A percentile compares a stretch with the other conserved stretches of the same genome.
Conservation (phyloP, 768 basidiomycete species). For the Mycena rebaudengoi region DNA sequence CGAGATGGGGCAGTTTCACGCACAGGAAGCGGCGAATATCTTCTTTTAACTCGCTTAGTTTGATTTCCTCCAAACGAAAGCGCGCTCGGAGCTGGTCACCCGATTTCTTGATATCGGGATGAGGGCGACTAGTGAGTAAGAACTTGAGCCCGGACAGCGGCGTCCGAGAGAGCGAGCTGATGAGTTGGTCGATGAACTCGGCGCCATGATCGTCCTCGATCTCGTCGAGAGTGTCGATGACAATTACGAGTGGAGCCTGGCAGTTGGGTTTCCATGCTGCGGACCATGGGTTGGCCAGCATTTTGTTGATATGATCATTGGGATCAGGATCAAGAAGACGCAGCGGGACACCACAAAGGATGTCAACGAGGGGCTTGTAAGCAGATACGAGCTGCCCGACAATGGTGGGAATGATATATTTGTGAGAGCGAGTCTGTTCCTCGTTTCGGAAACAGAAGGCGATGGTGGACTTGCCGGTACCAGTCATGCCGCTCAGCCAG, state of each 20-base stretch:
- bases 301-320: background rate
- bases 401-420: slow-evolving; percentile 7
- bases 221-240: slow-evolving; percentile 38
- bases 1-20: background rate
- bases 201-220: slow-evolving; percentile 21
- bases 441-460: slow-evolving; percentile 25
- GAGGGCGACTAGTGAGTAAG: slow-evolving; percentile 5
- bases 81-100: background rate
- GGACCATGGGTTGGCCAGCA: background rate
- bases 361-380: background rate
- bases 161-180: background rate
- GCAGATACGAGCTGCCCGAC: background rate
- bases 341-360: background rate
- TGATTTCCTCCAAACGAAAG: background rate
- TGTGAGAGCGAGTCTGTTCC: background rate
- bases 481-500: slow-evolving; percentile 35
- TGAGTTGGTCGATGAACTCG: background rate
- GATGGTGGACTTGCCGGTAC: slow-evolving; percentile 33
- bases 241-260: slow-evolving; percentile 21
- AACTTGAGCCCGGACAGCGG: background rate
- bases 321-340: background rate
- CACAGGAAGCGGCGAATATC: background rate
- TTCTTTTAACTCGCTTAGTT: background rate
- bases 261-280: slow-evolving; percentile 15
- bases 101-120: background rate